These are phyloP conservation scores for Emmonsiellopsis sp. DNA, from an alignment of 2,329 filamentous ascomycete species.

Conservation along the genomic window DNA sequence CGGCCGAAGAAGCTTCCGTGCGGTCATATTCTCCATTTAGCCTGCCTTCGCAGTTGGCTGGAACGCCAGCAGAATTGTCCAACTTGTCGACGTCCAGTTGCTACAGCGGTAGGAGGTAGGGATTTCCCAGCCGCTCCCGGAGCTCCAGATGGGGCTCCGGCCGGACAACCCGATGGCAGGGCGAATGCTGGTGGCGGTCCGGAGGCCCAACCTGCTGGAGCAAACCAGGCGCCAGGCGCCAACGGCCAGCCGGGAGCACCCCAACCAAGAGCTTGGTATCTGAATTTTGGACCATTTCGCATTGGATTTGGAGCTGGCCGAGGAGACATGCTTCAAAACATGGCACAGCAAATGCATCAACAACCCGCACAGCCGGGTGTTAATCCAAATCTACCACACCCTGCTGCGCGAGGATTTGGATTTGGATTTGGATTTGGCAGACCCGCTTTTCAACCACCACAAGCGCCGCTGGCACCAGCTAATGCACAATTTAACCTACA, in stretches of 20 bases:
- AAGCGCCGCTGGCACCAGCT: constrained; percentile 4
- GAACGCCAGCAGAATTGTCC: constrained; percentile 96
- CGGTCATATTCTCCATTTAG: constrained; percentile 88
- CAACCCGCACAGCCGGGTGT: constrained; percentile 28
- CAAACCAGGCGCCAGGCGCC: constrained; percentile 31
- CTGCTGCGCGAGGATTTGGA: constrained; percentile 28
- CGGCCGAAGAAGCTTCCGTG: constrained; percentile 94
- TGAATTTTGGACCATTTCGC: constrained; percentile 65
- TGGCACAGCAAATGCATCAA: constrained; percentile 53
- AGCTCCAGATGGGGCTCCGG: background rate
- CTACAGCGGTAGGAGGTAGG: constrained; percentile 36
- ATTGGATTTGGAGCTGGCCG: constrained; percentile 60
- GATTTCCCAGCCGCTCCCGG: constrained; percentile 19
- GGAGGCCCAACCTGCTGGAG: constrained; percentile 19
- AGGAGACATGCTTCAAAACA: constrained; percentile 53
- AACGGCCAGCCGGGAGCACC: constrained; percentile 28
- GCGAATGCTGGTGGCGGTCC: constrained; percentile 4
- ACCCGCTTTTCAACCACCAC: constrained; percentile 15
- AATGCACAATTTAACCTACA: constrained; percentile 12
- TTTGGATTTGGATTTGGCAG: constrained; percentile 35
- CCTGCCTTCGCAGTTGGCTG: constrained; percentile 92
- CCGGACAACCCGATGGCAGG: background rate
- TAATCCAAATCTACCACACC: constrained; percentile 9
- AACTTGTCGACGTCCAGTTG: constrained; percentile 78
- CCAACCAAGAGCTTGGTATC: constrained; percentile 48